Conservation (phyloP, 768 basidiomycete species). For the Cubamyces sp. region DNA sequence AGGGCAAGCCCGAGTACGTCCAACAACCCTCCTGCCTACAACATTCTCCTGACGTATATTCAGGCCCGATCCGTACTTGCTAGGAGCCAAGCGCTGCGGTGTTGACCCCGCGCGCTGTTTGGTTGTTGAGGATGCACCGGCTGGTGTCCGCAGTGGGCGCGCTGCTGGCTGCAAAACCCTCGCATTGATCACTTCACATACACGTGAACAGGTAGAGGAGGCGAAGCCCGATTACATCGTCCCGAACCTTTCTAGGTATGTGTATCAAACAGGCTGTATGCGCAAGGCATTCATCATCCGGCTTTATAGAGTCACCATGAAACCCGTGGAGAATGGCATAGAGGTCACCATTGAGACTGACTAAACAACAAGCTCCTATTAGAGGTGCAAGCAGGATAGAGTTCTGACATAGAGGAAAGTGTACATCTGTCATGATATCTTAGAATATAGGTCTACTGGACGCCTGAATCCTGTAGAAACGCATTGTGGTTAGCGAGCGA, state of each 20-base stretch:
- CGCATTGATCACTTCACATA: slow-evolving; percentile 82
- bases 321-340: slow-evolving; percentile 41
- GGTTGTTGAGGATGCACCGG: slow-evolving; percentile 92
- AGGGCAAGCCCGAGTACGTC: slow-evolving; percentile 78
- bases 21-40: background rate
- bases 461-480: slow-evolving; percentile 57
- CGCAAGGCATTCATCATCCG: too few species aligned
- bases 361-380: slow-evolving; percentile 13
- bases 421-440: slow-evolving; percentile 32
- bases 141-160: slow-evolving; percentile 77
- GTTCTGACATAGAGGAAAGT: background rate
- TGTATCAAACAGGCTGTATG: background rate
- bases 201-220: slow-evolving; percentile 65
- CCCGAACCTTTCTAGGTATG: slow-evolving; percentile 69
- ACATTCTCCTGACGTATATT: background rate
- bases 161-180: slow-evolving; percentile 86
- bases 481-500: background rate
- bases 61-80: slow-evolving; percentile 89
- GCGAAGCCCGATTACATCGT: slow-evolving; percentile 71
- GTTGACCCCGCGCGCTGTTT: slow-evolving; percentile 72
- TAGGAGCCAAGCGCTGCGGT: slow-evolving; percentile 75
- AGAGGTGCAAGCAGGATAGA: background rate
- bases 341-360: slow-evolving; percentile 48
- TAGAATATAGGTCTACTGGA: slow-evolving; percentile 65
- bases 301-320: slow-evolving; percentile 36